phyloP scores from a whole-genome alignment of 352 stramenopile species.

The Phytopythium vexans region DNA sequence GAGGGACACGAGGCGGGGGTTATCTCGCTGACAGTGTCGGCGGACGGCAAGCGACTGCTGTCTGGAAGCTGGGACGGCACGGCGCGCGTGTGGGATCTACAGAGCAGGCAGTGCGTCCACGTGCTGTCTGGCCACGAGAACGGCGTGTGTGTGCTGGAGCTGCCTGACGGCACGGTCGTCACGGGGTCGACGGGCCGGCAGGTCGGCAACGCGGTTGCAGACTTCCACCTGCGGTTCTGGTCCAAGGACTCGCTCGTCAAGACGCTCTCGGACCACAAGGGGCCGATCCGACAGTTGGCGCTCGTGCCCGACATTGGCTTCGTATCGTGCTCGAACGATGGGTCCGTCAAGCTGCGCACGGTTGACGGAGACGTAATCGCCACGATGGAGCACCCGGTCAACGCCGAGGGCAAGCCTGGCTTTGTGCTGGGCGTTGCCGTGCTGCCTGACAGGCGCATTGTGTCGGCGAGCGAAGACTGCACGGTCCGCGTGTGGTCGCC shows the following conservation, averaged over 20 bases:
- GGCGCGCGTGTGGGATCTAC: constrained; percentile 67
- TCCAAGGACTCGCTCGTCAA: constrained; percentile 47
- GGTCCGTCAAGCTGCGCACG: constrained; percentile 65
- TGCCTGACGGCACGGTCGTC: constrained; percentile 59
- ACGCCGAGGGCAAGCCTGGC: constrained; percentile 78
- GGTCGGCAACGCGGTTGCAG: constrained; percentile 68
- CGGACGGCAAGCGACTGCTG: constrained; percentile 40
- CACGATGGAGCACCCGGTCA: constrained; percentile 72
- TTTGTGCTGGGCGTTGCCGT: constrained; percentile 77
- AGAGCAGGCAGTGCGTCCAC: constrained; percentile 45
- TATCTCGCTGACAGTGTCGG: constrained; percentile 58
- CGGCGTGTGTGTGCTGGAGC: constrained; percentile 71
- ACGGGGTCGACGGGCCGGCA: constrained; percentile 78
- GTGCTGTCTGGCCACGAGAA: constrained; percentile 74
- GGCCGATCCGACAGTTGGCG: constrained; percentile 69
- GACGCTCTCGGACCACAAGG: constrained; percentile 58
- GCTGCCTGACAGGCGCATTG: constrained; percentile 47
- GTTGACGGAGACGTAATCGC: constrained; percentile 57
- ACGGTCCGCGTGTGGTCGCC: constrained; percentile 70
- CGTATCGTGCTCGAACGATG: constrained; percentile 84
- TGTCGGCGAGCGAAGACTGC: constrained; percentile 83
- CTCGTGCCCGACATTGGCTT: constrained; percentile 68
- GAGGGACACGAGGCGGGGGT: constrained; percentile 71
- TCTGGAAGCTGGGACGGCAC: constrained; percentile 85
- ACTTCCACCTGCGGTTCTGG: constrained; percentile 83